phyloP scores from a whole-genome alignment of 306 rosid species.

The Fagus sylvatica region DNA sequence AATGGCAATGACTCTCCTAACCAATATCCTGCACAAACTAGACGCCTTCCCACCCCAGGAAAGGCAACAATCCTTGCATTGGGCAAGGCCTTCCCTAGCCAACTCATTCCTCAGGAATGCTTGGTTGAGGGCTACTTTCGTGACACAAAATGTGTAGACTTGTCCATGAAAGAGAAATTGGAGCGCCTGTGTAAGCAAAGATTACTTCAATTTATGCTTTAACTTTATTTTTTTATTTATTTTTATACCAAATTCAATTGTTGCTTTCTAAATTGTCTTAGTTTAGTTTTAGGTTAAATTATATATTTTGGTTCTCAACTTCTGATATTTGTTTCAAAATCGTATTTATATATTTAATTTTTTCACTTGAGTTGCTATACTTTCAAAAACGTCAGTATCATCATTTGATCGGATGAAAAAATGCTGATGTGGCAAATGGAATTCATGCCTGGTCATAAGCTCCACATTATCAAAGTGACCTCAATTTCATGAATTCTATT shows the following conservation, averaged over 20 bases:
- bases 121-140: constrained; percentile 92
- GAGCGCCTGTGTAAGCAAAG: constrained; percentile 81
- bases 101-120: constrained; percentile 89
- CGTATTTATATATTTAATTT: no score
- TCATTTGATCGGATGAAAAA: no score
- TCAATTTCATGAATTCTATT: no score
- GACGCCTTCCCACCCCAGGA: constrained; percentile 59
- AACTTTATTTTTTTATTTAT: no score
- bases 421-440: no score
- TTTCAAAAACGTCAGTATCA: no score
- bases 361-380: no score
- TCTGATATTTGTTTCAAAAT: no score
- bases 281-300: no score
- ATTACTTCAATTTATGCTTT: neutral
- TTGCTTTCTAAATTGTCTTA: neutral
- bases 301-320: no score
- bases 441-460: no score
- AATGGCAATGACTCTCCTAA: constrained; percentile 30
- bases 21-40: constrained; percentile 20
- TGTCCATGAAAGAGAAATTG: constrained; percentile 71
- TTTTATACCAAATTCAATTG: neutral
- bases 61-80: constrained; percentile 85
- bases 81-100: constrained; percentile 91
- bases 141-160: constrained; percentile 78
- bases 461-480: no score